Base-by-base conservation (phyloP, 208 protist species). In the Eutreptiella sp. region DNA sequence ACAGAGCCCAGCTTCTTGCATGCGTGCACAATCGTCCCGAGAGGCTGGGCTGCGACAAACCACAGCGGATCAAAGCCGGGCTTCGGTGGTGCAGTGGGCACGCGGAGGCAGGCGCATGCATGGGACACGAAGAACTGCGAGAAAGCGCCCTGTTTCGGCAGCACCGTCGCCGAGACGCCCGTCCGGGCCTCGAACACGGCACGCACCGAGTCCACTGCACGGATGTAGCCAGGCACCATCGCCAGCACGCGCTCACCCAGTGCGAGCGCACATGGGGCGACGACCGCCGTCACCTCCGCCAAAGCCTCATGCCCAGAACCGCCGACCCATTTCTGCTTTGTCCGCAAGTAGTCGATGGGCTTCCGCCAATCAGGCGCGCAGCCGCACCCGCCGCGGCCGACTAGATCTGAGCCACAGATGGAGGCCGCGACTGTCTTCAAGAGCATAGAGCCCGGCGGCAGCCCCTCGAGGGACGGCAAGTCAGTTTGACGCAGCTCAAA, bases 121-220 rank as follows among this genome's bases (percentile, higher is more conserved):
- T 57, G 39, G 14, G 50, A 47, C 9, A 57, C 9, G 36, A 57
- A 57, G 23, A 53, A 57, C 50, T 57, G 31, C 21, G 31, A 57
- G 28, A 57, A 57, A 9, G 11, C 16, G 14, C 50, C 50, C 23
- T 57, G 50, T 11, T 14, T 47, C 11, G 50, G 50, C n/a, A 57
- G 36, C 31, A 53, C 23, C 24, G 33, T 32, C 11, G 28, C 50
- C 16, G 50, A 46, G 36, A 21, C 16, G 11, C 23, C 11, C 11
- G 50, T 57, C 14, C 9, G 33, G 14, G 16, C 9, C 23, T 57
- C 50, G 36, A 54, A 57, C 9, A 11, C 24, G 33, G 33, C 50
- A 11, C 9, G 9, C 14, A 57, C 50, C 11, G 26, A 11, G 11
- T 57, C 24, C 16, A 32, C 7, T 14, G 31, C 24, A 53, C 39